Conservation (phyloP, 169 alveolate genomes). For the Plasmodium gonderi region DNA sequence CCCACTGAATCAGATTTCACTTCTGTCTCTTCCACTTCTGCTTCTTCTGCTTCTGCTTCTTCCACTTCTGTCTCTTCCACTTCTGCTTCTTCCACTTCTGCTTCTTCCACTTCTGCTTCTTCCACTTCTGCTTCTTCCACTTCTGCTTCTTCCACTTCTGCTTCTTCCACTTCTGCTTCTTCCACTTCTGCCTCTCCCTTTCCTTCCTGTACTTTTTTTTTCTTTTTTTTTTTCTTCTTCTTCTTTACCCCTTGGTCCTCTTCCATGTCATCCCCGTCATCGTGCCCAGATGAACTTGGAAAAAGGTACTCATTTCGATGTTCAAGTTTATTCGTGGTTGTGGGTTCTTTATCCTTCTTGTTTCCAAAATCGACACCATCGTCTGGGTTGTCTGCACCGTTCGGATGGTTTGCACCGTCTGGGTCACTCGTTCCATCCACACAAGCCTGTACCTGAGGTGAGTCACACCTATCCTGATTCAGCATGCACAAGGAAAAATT, state of each 20-base stretch:
- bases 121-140: slow-evolving; percentile 14
- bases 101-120: not conserved
- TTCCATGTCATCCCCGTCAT: slow-evolving; percentile 38
- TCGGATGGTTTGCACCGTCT: not conserved
- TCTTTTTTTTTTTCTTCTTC: slow-evolving; percentile 11
- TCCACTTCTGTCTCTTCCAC: not conserved
- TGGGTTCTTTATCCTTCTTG: too few species aligned
- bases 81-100: not conserved
- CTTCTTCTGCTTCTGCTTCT: not conserved
- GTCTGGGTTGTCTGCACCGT: not conserved
- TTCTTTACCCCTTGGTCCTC: not conserved
- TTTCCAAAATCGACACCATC: too few species aligned
- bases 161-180: slow-evolving; percentile 29
- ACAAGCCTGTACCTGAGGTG: not conserved
- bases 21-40: slow-evolving; percentile 37
- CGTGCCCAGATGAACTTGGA: slow-evolving; percentile 8
- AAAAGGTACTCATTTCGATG: not conserved
- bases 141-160: slow-evolving; percentile 43
- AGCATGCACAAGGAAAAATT: not conserved
- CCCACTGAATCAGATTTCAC: slow-evolving; percentile 10
- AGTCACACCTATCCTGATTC: not conserved
- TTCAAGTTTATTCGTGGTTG: not conserved
- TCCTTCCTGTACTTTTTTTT: slow-evolving; percentile 9
- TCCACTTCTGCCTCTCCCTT: slow-evolving; percentile 13
- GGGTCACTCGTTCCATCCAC: not conserved